phyloP scores from a whole-genome alignment of 805 yeast genomes.

The Candida insectorum region DNA sequence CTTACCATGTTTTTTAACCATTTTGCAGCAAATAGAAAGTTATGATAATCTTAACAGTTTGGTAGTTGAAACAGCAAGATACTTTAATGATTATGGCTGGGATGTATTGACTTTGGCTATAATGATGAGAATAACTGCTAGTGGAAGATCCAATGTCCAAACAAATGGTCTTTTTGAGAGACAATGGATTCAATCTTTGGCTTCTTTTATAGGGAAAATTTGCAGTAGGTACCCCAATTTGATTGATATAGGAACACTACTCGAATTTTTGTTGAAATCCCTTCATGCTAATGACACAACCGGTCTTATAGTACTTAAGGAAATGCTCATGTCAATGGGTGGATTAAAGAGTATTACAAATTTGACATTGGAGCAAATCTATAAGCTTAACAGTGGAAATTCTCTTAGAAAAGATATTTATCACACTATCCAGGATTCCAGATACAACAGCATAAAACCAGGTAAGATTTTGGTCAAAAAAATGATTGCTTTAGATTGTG shows the following conservation, averaged over 20 bases:
- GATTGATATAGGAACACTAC: constrained; percentile 62
- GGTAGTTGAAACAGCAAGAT: constrained; percentile 73
- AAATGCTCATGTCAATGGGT: constrained; percentile 67
- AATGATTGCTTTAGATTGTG: constrained; percentile 39
- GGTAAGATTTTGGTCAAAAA: constrained; percentile 49
- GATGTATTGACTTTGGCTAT: constrained; percentile 77
- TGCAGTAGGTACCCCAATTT: constrained; percentile 48
- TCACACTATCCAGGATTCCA: constrained; percentile 54
- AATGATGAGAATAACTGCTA: constrained; percentile 60
- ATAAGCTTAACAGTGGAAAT: constrained; percentile 61
- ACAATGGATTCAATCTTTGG: constrained; percentile 82
- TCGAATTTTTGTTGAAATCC: constrained; percentile 58
- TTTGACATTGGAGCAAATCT: constrained; percentile 61
- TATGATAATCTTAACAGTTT: constrained; percentile 81
- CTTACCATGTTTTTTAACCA: constrained; percentile 65
- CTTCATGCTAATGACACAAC: constrained; percentile 58
- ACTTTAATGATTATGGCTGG: constrained; percentile 77
- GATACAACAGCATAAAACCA: constrained; percentile 46
- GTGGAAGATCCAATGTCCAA: constrained; percentile 66
- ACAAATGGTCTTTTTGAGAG: constrained; percentile 76
- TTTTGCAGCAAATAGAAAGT: constrained; percentile 82
- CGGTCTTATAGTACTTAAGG: constrained; percentile 62
- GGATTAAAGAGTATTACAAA: constrained; percentile 73
- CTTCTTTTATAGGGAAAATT: constrained; percentile 74
- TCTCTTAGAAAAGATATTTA: constrained; percentile 55